phyloP scores from a whole-genome alignment of 2,329 filamentous ascomycete species.

The Ceratocystis cubensis region DNA sequence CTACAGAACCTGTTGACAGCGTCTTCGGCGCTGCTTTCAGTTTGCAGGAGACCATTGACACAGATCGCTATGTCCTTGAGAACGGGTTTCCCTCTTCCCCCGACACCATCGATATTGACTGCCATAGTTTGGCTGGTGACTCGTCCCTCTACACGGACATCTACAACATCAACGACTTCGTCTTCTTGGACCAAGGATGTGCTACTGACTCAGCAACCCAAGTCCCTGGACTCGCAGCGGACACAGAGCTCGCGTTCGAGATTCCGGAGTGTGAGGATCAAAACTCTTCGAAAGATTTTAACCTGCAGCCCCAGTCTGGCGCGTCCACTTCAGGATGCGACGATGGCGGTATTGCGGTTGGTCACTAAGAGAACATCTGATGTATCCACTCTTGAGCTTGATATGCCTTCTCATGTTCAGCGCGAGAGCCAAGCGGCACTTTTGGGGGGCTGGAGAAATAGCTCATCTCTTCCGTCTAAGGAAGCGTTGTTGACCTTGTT shows the following conservation, averaged over 20 bases:
- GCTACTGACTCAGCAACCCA: conserved; percentile 35
- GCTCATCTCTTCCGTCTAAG: conserved; percentile 32
- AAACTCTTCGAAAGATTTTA: conserved; percentile 51
- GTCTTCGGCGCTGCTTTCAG: conserved; percentile 58
- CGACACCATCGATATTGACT: conserved; percentile 52
- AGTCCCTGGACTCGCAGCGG: conserved; percentile 39
- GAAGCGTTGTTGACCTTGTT: conserved; percentile 38
- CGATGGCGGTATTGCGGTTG: conserved; percentile 60
- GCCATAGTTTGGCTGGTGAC: conserved; percentile 56
- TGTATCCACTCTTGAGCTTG: conserved; percentile 32
- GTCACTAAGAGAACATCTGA: conserved; percentile 44
- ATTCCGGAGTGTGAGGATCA: conserved; percentile 48
- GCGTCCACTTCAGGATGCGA: conserved; percentile 63
- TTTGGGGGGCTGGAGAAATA: conserved; percentile 27
- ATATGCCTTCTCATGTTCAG: conserved; percentile 29
- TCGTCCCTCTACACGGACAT: conserved; percentile 36
- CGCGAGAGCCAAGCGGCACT: conserved; percentile 30
- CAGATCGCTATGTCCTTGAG: conserved; percentile 67
- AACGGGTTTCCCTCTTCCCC: conserved; percentile 62
- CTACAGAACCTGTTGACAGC: conserved; percentile 50
- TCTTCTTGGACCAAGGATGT: conserved; percentile 39
- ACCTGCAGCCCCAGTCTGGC: conserved; percentile 62
- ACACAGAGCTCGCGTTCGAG: conserved; percentile 40
- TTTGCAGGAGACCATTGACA: conserved; percentile 53
- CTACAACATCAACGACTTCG: conserved; percentile 43